Conservation (phyloP, 192 early-diverging fungal genomes). For the Coemansia sp. region DNA sequence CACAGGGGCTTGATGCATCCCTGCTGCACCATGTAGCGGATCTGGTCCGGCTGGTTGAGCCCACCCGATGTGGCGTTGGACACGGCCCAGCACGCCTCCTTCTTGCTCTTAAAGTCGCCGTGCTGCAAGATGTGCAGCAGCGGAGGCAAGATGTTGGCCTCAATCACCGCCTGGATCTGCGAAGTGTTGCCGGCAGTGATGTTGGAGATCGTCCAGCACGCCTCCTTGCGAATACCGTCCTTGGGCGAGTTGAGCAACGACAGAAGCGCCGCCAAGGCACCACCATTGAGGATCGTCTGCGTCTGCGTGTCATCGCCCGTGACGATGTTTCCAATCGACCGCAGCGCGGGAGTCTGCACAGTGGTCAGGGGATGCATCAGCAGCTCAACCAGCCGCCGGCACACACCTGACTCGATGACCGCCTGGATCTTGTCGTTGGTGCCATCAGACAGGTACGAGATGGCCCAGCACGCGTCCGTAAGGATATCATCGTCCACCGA, state of each 20-base stretch:
- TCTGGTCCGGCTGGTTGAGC: conserved; percentile 88
- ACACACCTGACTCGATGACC: conserved; percentile 94
- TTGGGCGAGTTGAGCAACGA: conserved; percentile 84
- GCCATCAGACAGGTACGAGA: conserved; percentile 99
- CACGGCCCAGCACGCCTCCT: conserved; percentile 99
- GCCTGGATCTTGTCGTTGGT: conserved; percentile 97
- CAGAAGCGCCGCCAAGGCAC: conserved; percentile 81
- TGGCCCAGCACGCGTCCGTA: conserved; percentile 99
- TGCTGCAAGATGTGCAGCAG: conserved; percentile 82
- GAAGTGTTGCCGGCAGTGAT: conserved; percentile 93
- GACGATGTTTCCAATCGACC: conserved; percentile 98
- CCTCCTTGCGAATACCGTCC: conserved; percentile 97
- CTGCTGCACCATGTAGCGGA: conserved; percentile 89
- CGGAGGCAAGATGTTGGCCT: conserved; percentile 92
- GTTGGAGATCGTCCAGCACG: conserved; percentile 99
- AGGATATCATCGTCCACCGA: conserved; percentile 93
- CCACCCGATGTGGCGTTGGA: conserved; percentile 98
- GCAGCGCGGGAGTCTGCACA: conserved; percentile 96
- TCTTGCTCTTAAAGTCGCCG: conserved; percentile 98
- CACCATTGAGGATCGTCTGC: conserved; percentile 92
- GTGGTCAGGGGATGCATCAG: conserved; percentile 83
- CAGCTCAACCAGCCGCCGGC: conserved; percentile 91
- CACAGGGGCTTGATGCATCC: conserved; percentile 96
- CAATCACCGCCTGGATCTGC: conserved; percentile 96
- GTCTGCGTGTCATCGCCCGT: conserved; percentile 98